Evolutionary conservation across 805 yeast genomes (phyloP), one percentile per base, ranked within the genome.

Genomic region (Kluyveromyces nonfermentans): DNA sequence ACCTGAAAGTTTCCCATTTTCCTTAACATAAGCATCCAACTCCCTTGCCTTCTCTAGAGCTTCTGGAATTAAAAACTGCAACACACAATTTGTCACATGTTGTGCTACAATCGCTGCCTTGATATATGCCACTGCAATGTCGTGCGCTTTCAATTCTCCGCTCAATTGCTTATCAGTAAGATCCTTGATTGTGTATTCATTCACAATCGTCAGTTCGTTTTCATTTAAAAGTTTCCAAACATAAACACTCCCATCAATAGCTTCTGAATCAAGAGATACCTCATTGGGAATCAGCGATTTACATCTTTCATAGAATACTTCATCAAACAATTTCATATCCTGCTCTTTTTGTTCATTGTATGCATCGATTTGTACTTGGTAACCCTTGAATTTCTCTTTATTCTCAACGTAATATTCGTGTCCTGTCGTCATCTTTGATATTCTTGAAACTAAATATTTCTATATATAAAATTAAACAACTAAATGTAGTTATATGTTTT

Each of bases 81-180:
- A 70, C 28, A 77, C 68, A 54, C 77, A 72, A 48, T 77, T 74
- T 46, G 81, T 75, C 53, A 77, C 71, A 51, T 77, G 78, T 47
- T 85, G 86, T 3, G 81, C 77, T 43, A 77, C 68, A 15, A 78
- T 70, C 2, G 88, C 81, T 45, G 78, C 68, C 53, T 79, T 82
- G 34, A 80, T 82, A 54, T 72, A 82, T 0, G 87, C 86, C 51
- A 66, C 73, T 49, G 75, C 69, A 16, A 79, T 78, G 32, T 72
- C 70, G 4, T 69, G 72, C 0, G 85, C 70, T 20, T 73, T 52
- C 44, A 74, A 55, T 34, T 72, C 67, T 7, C 77, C 75, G 2
- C 61, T 44, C 17, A 75, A 71, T 43, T 81, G 72, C 48, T 68
- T 62, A 7, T 49, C 56, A 17, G 68, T 69, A 41, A 76, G 63